Evolutionary conservation across 2,329 filamentous ascomycete genomes (phyloP), one percentile per base, ranked within the genome.

Genomic region (Scedosporium apiospermum): DNA sequence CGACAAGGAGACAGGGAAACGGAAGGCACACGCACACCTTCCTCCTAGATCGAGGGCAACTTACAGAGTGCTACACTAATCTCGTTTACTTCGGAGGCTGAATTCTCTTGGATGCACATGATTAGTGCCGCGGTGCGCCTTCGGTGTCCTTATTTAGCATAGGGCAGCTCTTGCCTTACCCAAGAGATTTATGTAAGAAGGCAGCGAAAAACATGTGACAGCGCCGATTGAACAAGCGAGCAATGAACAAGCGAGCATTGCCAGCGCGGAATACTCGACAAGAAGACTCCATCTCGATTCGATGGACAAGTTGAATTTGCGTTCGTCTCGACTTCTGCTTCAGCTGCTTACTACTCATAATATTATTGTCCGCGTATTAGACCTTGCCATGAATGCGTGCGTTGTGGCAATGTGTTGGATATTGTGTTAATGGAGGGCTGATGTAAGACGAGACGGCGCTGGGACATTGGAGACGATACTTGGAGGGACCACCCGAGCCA

Each of bases 331-430:
- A 38, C 34, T 38, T 23, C 44, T 7, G 2, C 21, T 26, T 55
- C 21, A 30, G 23, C 51, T 7, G 51, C 9, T 30, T 27, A 30
- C 51, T 26, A 77, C 58, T n/a, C n/a, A 97, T 84, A 66, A 96
- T 80, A 73, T 88, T 90, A 18, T 91, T 89, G 38, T 85, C 84
- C 0, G 85, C 88, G 64, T 90, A 69, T 96, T 91, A 59, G 82
- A 30, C 27, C 6, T 6, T 1, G 6, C 93, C 73, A 96, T 80
- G 65, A 78, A 86, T 14, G 2, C 12, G 3, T 23, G 23, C 23
- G 3, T 3, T 23, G 23, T 38, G 4, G 9, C 10, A 38, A 38
- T 38, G 34, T 12, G 34, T 38, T 14, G 10, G 4, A 38, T n/a
- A n/a, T n/a, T n/a, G n/a, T n/a, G n/a, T n/a, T n/a, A n/a, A n/a